A percentile compares a stretch with the other conserved stretches of the same genome.
Conservation (phyloP, 2,329 filamentous ascomycete genomes). For the Aspergillus ruber region DNA sequence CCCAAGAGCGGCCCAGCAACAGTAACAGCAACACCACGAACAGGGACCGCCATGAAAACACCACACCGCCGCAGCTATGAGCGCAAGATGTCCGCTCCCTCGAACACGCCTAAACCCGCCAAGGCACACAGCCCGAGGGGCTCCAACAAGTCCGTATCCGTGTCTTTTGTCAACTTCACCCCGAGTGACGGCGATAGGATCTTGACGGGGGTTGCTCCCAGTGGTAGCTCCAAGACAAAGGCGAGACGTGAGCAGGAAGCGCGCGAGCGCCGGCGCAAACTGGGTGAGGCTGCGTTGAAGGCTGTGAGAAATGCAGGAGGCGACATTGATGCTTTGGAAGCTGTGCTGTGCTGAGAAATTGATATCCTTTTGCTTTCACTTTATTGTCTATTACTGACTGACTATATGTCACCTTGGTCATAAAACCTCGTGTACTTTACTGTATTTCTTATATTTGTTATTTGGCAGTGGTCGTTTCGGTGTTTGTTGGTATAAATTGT, state of each 20-base stretch:
- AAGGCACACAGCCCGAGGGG: slow-evolving; percentile 27
- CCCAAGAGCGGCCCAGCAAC: slow-evolving; percentile 10
- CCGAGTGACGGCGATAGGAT: slow-evolving; percentile 70
- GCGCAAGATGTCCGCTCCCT: slow-evolving; percentile 36
- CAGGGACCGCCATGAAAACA: slow-evolving; percentile 21
- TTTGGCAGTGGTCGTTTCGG: slow-evolving; percentile 20
- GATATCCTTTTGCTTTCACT: slow-evolving; percentile 6
- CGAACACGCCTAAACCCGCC: slow-evolving; percentile 23
- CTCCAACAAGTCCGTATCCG: slow-evolving; percentile 39
- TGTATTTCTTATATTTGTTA: slow-evolving; percentile 12
- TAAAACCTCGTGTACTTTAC: slow-evolving; percentile 3
- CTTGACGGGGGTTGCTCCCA: slow-evolving; percentile 84
- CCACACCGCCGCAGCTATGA: slow-evolving; percentile 32
- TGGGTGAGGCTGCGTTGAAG: slow-evolving; percentile 37
- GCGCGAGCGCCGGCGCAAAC: slow-evolving; percentile 59
- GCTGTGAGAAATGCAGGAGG: slow-evolving; percentile 41
- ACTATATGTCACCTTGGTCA: background rate
- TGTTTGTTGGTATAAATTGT: slow-evolving; percentile 8
- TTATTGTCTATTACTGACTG: slow-evolving; percentile 9
- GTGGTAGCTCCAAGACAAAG: slow-evolving; percentile 88
- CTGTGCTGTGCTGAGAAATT: slow-evolving; percentile 30
- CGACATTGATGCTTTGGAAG: slow-evolving; percentile 39
- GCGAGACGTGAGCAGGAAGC: slow-evolving; percentile 86
- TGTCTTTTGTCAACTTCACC: slow-evolving; percentile 84
- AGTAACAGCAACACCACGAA: slow-evolving; percentile 10